These are phyloP conservation scores for Vinca minor DNA, from an alignment of 257 asterid genomes.

Conservation along the genomic window DNA sequence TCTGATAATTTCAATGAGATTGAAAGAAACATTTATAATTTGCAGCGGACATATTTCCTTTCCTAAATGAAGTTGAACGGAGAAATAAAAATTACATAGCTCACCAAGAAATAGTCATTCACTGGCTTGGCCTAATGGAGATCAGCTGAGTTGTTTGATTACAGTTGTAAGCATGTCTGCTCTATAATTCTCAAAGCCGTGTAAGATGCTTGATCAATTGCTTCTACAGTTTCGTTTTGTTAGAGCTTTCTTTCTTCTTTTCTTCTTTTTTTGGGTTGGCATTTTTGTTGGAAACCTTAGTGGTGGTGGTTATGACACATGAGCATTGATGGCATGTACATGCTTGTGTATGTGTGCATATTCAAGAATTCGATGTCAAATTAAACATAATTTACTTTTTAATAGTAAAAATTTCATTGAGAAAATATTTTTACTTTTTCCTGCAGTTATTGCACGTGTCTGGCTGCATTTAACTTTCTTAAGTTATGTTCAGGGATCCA, in stretches of 20 bases:
- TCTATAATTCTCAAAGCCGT: neutral
- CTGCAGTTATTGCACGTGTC: neutral
- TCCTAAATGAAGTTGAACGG: neutral
- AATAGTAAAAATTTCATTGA: too few species aligned
- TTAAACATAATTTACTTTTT: too few species aligned
- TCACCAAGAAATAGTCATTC: neutral
- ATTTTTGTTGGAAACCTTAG: too few species aligned
- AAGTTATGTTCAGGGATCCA: constrained; percentile 60
- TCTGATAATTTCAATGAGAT: neutral
- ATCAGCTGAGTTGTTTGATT: too few species aligned
- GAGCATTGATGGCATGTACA: too few species aligned
- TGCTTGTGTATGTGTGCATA: too few species aligned
- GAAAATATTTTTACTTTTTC: neutral
- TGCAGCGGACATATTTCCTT: neutral
- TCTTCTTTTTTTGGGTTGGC: too few species aligned
- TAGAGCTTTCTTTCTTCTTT: too few species aligned
- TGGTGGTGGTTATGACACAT: too few species aligned
- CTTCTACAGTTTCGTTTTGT: too few species aligned
- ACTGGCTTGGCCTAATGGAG: neutral
- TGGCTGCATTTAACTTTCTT: neutral
- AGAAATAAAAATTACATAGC: neutral
- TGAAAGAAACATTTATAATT: neutral
- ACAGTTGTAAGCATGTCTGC: neutral
- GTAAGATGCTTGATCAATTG: neutral
- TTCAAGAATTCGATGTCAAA: too few species aligned